phyloP scores from a whole-genome alignment of 495 filamentous ascomycete species.

The Astrocystis sublimbata region DNA sequence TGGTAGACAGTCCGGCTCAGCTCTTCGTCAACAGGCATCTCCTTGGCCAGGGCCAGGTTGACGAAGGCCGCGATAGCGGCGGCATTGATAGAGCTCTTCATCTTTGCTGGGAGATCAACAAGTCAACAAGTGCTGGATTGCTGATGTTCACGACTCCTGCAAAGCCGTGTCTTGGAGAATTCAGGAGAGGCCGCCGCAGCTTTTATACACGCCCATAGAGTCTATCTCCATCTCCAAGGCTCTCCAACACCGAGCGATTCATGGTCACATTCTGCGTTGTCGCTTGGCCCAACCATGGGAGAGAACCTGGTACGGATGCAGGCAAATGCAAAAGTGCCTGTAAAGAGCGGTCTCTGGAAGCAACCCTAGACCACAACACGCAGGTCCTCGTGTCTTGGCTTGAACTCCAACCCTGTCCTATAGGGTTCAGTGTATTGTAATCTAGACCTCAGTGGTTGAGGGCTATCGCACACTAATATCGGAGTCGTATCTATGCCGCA shows the following conservation, averaged over 20 bases:
- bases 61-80: constrained; percentile 37
- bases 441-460: background rate
- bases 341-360: background rate
- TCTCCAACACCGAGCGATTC: background rate
- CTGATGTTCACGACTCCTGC: constrained; percentile 7
- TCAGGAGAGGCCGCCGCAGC: background rate
- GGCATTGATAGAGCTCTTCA: constrained; percentile 34
- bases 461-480: constrained; percentile 14
- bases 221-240: background rate
- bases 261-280: background rate
- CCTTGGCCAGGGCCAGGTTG: constrained; percentile 36
- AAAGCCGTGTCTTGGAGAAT: background rate
- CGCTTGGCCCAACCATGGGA: background rate
- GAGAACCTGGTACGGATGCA: background rate
- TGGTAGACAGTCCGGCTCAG: constrained; percentile 42
- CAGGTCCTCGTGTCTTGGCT: constrained; percentile 11
- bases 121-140: constrained; percentile 16
- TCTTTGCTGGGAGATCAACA: constrained; percentile 18
- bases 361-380: background rate
- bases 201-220: constrained; percentile 14
- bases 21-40: constrained; percentile 34
- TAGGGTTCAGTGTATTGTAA: background rate
- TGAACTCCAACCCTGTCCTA: background rate
- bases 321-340: background rate
- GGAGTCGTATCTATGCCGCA: constrained; percentile 8